Base-by-base conservation (phyloP, 2,329 filamentous ascomycete species). In the Graphilbum fragrans region DNA sequence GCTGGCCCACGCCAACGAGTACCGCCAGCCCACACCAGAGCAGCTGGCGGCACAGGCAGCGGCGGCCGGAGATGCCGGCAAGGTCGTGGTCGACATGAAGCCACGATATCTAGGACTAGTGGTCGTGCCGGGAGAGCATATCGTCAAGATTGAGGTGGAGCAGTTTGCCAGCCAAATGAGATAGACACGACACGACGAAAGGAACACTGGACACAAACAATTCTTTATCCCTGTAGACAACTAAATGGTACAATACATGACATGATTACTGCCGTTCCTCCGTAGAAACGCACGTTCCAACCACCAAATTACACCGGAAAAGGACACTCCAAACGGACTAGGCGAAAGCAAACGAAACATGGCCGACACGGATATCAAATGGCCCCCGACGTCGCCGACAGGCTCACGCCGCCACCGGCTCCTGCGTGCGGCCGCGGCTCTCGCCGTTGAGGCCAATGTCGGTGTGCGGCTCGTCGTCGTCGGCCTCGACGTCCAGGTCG, bases 61-160 rank as follows among this genome's bases (percentile, higher is more conserved):
- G 17, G 49, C 52, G 2, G 52, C 50, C n/a, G 53, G 54, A 7
- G 53, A 51, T 14, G 52, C 52, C 3, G 60, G 58, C 19, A 66
- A 61, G 14, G 55, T 82, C 42, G 74, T 71, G 47, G 61, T 85
- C 41, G 74, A 86, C 51, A 84, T 94, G 79, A 82, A 77, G 21
- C 87, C 83, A 50, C 77, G 92, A 41, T 94, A 86, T 55, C 74
- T 98, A 19, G 92, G 92, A 0, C 64, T 96, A 21, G 79, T 98
- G 3, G 88, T 95, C 20, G 77, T 98, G 4, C 92, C 92, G 0
- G 88, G 90, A 0, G 68, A 82, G 50, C 77, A 94, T 57, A 85
- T 98, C 50, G 77, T 72, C 45, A 90, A 82, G 65, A 86, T 98
- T 53, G 88, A 95, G 59, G 69, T 92, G 37, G 87, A 96, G 56